Base-by-base conservation (phyloP, 1,284 basidiomycete genomes). In the Tetrapyrgos nigripes region DNA sequence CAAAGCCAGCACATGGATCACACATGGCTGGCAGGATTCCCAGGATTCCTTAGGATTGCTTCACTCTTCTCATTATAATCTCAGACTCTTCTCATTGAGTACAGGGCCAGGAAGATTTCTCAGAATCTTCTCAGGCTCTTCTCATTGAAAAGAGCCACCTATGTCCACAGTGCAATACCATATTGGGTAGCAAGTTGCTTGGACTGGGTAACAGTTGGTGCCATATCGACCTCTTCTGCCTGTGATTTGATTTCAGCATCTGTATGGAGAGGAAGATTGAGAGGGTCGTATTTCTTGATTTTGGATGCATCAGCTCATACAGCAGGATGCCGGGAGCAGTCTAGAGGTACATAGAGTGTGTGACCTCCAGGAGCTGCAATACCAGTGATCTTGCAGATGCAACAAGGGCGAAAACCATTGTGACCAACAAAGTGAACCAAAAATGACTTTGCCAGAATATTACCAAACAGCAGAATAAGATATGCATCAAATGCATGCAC, bases 371-470 rank as follows among this genome's bases (percentile, higher is more conserved):
- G 59, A 2, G 28, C 35, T 2, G 61, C 57, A 14, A 77, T 28
- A 23, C 51, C 58, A 10, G 10, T 11, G 11, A 62, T 62, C n/a
- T 57, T 57, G 48, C 61, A 62, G 27, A 58, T 51, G 2, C 51
- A 26, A 27, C 61, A 62, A 13, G 58, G 58, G 23, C 46, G 21
- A 9, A 58, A 10, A 14, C 55, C 55, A 21, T 62, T 62, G 28
- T 62, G 61, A 13, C 65, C 63, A 31, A 58, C 61, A 55, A 66
- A 63, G 13, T 43, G 49, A 49, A 61, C 63, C 0, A 60, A 24
- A 33, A 74, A 72, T 0, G 74, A 72, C 1, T 77, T 62, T 0
- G 76, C 77, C 5, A 73, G 77, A 27, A 76, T 75, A 55, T 79
- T 75, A 3, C 76, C 71, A 48, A 70, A 73, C 6, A 70, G 63